Evolutionary conservation across 1,284 basidiomycete genomes (phyloP), one percentile per base, ranked within the genome.

Genomic region (Malassezia japonica): DNA sequence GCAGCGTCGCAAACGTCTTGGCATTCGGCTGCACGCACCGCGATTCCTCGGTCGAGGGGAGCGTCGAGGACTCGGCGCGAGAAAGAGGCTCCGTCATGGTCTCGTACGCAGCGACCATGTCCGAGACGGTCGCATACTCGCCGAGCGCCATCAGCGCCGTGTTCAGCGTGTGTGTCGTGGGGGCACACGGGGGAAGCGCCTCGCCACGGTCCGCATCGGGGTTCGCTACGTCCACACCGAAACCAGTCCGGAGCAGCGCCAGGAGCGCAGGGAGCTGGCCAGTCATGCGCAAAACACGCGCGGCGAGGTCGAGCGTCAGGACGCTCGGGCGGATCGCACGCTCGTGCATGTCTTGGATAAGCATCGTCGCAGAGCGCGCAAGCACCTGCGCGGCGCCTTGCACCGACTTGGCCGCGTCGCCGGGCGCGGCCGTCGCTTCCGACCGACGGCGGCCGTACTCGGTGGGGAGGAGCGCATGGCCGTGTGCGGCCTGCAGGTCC

Each of bases 71-170:
- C 29, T 8, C 18, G 12, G 6, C 13, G n/a, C 10, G 1, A 10
- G 24, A 61, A 9, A 69, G 50, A 9, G 66, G 61, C 47, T 60
- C 57, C 25, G 56, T 54, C 6, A 72, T 42, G 1, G 57, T 61
- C 55, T 72, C 70, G 56, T 60, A 72, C 7, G 67, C 61, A 15
- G 58, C 46, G 3, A 68, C 44, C 70, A 72, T 72, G 41, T 70
- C 58, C 2, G 60, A 55, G n/a, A 65, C 63, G 2, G 47, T 60
- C 15, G 57, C 60, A 37, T 67, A 64, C 43, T 71, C 68, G n/a
- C 68, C 70, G 20, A 72, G 61, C 18, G 67, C 64, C 65, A 66
- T 62, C 21, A 72, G 55, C 40, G 64, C 54, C 20, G 65, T 70
- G 49, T 71, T 68, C 47, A 72, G 62, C 10, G 65, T 65, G 44